These are phyloP conservation scores for Clonostachys sp. DNA, from an alignment of 2,329 filamentous ascomycete species.

Conservation along the genomic window DNA sequence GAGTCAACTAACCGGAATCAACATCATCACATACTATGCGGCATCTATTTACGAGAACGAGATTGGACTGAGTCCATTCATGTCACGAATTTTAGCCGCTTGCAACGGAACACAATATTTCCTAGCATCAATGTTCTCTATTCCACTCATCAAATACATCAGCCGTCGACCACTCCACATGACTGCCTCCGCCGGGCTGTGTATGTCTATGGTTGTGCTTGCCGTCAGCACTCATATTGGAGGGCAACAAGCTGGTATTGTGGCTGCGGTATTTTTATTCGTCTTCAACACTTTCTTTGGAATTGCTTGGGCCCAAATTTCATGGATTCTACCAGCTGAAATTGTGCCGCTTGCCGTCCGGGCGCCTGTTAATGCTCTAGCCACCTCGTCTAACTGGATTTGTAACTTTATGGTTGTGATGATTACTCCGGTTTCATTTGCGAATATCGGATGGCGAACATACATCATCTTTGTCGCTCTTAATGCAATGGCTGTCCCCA, in stretches of 20 bases:
- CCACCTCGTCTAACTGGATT: constrained; percentile 26
- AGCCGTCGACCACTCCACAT: constrained; percentile 33
- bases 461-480: constrained; percentile 32
- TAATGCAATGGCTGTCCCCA: constrained; percentile 18
- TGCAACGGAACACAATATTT: constrained; percentile 43
- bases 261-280: constrained; percentile 43
- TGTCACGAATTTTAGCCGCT: constrained; percentile 44
- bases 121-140: constrained; percentile 33
- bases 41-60: constrained; percentile 14
- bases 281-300: constrained; percentile 64
- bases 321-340: constrained; percentile 50
- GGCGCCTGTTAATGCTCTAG: constrained; percentile 39
- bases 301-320: constrained; percentile 55
- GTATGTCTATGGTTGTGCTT: constrained; percentile 4
- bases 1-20: constrained; percentile 44
- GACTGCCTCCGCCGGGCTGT: background rate
- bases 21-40: constrained; percentile 33
- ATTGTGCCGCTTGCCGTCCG: constrained; percentile 38
- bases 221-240: constrained; percentile 4
- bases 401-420: constrained; percentile 42
- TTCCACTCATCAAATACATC: constrained; percentile 39
- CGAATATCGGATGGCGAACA: constrained; percentile 47
- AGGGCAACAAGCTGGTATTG: constrained; percentile 3
- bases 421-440: constrained; percentile 58
- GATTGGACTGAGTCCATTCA: constrained; percentile 31